A percentile compares a stretch with the other conserved stretches of the same genome.
phyloP scores from a whole-genome alignment of 2,329 filamentous ascomycete genomes.

The Pyrenophora tritici-repentis region DNA sequence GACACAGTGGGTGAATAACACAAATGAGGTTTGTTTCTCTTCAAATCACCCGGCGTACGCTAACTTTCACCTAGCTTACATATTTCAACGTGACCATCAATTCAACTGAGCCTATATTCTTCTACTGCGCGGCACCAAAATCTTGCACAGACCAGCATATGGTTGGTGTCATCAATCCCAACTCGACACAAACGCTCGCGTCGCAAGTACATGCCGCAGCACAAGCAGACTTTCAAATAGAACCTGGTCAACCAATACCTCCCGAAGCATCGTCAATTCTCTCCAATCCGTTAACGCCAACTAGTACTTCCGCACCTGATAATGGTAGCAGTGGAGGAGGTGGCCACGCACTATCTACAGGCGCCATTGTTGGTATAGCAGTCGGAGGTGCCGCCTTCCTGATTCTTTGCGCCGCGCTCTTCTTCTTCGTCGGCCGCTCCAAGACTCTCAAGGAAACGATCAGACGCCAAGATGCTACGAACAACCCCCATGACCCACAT shows the following conservation, averaged over 20 bases:
- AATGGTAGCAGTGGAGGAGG: not conserved
- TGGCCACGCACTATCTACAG: constrained; percentile 38
- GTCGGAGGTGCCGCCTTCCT: constrained; percentile 67
- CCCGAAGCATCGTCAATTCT: constrained; percentile 37
- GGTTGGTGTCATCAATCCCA: constrained; percentile 76
- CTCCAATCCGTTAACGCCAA: constrained; percentile 9
- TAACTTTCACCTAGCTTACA: constrained; percentile 26
- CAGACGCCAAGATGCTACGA: constrained; percentile 8
- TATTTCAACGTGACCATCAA: constrained; percentile 45
- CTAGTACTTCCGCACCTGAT: constrained; percentile 2
- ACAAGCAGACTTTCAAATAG: constrained; percentile 37
- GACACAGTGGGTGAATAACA: constrained; percentile 29
- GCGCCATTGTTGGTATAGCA: constrained; percentile 60
- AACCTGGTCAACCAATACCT: constrained; percentile 49
- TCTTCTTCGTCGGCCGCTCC: constrained; percentile 66
- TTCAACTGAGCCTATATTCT: constrained; percentile 45
- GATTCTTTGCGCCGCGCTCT: constrained; percentile 61
- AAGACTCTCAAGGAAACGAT: constrained; percentile 37
- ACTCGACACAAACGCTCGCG: constrained; percentile 38
- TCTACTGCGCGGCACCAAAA: constrained; percentile 59
- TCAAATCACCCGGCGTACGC: not conserved
- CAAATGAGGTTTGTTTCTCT: constrained; percentile 30
- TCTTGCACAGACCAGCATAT: constrained; percentile 71
- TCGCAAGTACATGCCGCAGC: constrained; percentile 32
- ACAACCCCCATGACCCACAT: not conserved